A percentile compares a stretch with the other conserved stretches of the same genome.
Conservation (phyloP, 2,329 filamentous ascomycete species). For the Cordyceps farinosa region DNA sequence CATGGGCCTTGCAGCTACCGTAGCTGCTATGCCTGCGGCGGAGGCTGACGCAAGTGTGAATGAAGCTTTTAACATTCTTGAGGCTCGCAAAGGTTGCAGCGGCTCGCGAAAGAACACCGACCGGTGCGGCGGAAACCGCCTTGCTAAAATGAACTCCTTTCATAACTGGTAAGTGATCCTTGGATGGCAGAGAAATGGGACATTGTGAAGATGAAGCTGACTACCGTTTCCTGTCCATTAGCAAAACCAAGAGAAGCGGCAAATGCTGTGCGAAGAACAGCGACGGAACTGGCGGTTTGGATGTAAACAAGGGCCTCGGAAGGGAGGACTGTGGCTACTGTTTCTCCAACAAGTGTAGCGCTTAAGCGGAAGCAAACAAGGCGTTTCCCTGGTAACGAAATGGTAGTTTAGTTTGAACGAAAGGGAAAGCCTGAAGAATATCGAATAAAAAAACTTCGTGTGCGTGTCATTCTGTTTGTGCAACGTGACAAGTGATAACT, state of each 20-base stretch:
- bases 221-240: neutral
- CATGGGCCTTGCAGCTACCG: neutral
- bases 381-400: no score
- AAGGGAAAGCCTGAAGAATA: no score
- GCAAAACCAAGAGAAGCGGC: neutral
- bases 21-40: neutral
- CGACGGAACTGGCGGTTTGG: neutral
- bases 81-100: neutral
- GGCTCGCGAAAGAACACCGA: neutral
- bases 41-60: neutral
- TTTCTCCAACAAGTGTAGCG: neutral
- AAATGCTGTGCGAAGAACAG: conserved; percentile 1
- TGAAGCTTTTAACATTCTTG: neutral
- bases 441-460: no score
- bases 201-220: no score
- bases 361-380: no score
- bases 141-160: neutral
- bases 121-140: neutral
- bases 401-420: no score
- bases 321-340: neutral
- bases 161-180: neutral
- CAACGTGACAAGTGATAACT: no score
- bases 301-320: neutral
- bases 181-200: no score
- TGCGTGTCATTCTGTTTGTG: no score